Base-by-base conservation (phyloP, 2,329 filamentous ascomycete species). In the Fusarium ambrosium region DNA sequence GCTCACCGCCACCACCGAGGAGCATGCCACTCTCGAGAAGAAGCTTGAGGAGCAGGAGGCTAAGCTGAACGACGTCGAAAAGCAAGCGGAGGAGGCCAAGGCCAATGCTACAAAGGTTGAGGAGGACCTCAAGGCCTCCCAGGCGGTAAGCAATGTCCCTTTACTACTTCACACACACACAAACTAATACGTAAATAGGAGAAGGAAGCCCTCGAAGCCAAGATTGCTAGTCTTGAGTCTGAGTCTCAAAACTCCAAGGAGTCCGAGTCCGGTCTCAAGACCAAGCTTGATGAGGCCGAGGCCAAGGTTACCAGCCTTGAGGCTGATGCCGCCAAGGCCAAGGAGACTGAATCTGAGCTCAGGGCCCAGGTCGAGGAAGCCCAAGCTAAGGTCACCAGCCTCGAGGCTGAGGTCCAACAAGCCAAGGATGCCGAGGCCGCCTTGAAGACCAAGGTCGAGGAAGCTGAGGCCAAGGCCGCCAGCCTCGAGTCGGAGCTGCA, bases 91-190 rank as follows among this genome's bases (percentile, higher is more conserved):
- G 63, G 79, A 79, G 59, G 83, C 83, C 5, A 80, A 84, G 66
- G 77, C 81, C 65, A 83, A 84, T 72, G 81, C 81, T 4, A 77
- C 80, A 27, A 82, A 85, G 76, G 80, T 81, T 13, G 79, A 82
- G 29, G 82, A 83, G 22, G 79, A 84, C 59, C 78, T 87, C 9
- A 77, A 81, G 62, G 69, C 78, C 34, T 77, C 79, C 2, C 73
- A 82, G 53, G 72, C 75, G 29, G 83, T 84, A 80, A 73, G 81
- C 64, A 43, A 3, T 41, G 48, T 51, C 16, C 36, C 22, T 27
- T 27, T 22, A 48, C 41, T 29, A 24, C 34, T 20, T 13, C 16
- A 24, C 36, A 6, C 5, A 14, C 18, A 27, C 8, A 32, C 24
- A 24, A 41, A 27, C 73, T 78, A 61, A 78, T 74, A 27, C 29